These are phyloP conservation scores for Eucalyptus pauciflora DNA, from an alignment of 345 rosid species.

Conservation along the genomic window DNA sequence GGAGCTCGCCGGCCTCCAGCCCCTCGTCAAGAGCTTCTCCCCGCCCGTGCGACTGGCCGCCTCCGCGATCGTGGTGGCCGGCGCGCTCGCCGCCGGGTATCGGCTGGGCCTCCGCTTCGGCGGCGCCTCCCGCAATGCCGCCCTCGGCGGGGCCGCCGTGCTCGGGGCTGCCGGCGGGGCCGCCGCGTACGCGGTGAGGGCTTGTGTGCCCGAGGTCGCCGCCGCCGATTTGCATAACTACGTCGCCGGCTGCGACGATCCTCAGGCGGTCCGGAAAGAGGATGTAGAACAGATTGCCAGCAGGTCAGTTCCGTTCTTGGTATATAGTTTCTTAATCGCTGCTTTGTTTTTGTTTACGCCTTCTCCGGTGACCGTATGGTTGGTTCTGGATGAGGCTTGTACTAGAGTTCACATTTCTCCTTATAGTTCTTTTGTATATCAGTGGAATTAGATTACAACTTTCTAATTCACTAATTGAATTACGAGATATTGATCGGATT, in stretches of 20 bases:
- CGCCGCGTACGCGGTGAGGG: constrained; percentile 46
- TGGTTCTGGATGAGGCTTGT: not conserved
- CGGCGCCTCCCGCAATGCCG: constrained; percentile 41
- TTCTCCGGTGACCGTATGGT: not conserved
- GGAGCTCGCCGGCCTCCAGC: constrained; percentile 77
- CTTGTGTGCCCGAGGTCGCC: constrained; percentile 82
- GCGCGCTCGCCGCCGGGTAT: constrained; percentile 70
- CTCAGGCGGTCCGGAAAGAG: constrained; percentile 50
- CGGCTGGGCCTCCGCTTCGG: constrained; percentile 56
- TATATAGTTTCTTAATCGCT: not conserved
- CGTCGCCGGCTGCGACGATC: constrained; percentile 54
- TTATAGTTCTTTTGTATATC: not conserved
- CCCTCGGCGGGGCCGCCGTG: constrained; percentile 64
- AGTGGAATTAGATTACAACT: not conserved
- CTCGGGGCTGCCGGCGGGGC: constrained; percentile 80
- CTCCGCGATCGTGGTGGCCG: constrained; percentile 66
- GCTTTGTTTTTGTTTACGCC: not conserved
- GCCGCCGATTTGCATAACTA: constrained; percentile 76
- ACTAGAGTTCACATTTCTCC: not conserved
- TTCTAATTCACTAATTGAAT: not conserved
- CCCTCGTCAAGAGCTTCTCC: constrained; percentile 51
- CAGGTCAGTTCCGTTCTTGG: constrained; percentile 27
- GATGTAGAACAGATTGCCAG: constrained; percentile 66
- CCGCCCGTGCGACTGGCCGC: constrained; percentile 63
- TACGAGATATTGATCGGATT: not conserved